Percentiles rank a stretch among this genome's conserved stretches.
phyloP scores from a whole-genome alignment of 2,329 filamentous ascomycete genomes.

The Colletotrichum liriopes region DNA sequence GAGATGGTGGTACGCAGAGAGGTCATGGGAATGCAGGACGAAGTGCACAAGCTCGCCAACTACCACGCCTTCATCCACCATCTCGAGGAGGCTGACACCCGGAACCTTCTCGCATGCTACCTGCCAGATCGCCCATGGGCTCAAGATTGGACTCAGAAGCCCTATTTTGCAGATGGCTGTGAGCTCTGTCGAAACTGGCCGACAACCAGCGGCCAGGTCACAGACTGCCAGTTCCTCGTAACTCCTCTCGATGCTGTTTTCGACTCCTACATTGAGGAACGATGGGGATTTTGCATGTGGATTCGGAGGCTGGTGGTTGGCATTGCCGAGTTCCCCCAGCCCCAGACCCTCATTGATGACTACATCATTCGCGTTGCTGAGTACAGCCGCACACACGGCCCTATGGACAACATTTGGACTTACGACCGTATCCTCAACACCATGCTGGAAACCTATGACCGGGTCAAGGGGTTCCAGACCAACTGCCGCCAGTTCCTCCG shows the following conservation, averaged over 20 bases:
- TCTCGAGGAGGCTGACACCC: neutral
- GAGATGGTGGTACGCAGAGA: neutral
- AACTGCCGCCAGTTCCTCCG: constrained; percentile 1
- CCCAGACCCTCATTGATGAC: neutral
- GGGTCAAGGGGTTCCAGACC: neutral
- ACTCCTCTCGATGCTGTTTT: neutral
- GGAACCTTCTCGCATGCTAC: constrained; percentile 8
- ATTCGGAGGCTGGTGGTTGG: neutral
- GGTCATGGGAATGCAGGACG: neutral
- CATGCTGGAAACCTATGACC: neutral
- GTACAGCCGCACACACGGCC: neutral
- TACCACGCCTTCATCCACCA: constrained; percentile 5
- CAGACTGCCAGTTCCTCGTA: neutral
- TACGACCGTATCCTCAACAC: neutral
- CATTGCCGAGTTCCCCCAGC: neutral
- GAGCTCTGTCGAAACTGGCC: neutral
- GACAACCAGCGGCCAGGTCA: neutral
- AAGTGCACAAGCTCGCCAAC: neutral
- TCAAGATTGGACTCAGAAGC: neutral
- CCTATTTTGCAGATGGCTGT: neutral
- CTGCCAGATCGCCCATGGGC: neutral
- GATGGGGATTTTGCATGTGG: neutral
- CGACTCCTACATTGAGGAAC: neutral
- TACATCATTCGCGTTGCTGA: neutral
- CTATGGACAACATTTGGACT: neutral